phyloP scores from a whole-genome alignment of 805 yeast species.

The Kluyveromyces aestuarii region DNA sequence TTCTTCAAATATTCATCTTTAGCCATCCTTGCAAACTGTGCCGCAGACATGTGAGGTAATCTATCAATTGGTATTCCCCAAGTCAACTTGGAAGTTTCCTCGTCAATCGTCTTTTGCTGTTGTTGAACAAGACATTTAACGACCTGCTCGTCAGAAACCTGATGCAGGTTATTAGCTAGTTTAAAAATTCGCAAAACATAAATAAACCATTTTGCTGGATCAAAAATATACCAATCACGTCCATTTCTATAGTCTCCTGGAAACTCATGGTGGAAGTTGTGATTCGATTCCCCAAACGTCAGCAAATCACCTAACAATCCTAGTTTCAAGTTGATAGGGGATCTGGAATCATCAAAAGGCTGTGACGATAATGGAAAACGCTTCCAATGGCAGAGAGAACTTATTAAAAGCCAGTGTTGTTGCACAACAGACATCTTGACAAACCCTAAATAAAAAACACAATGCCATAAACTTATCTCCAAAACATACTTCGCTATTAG shows the following conservation, averaged over 20 bases:
- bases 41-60: constrained; percentile 58
- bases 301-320: constrained; percentile 44
- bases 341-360: constrained; percentile 64
- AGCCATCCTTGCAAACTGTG: constrained; percentile 36
- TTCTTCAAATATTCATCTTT: constrained; percentile 34
- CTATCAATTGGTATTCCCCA: constrained; percentile 94
- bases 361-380: constrained; percentile 44
- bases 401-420: constrained; percentile 68
- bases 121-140: constrained; percentile 72
- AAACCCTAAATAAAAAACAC: constrained; percentile 60
- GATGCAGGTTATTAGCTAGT: constrained; percentile 47
- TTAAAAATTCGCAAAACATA: constrained; percentile 35
- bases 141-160: constrained; percentile 39
- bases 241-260: constrained; percentile 84
- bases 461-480: constrained; percentile 70
- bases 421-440: constrained; percentile 64
- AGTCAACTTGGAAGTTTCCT: constrained; percentile 65
- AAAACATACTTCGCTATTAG: constrained; percentile 55
- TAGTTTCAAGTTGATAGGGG: constrained; percentile 55
- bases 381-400: constrained; percentile 71
- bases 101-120: constrained; percentile 71
- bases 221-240: constrained; percentile 62
- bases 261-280: constrained; percentile 92
- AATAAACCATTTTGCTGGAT: constrained; percentile 79
- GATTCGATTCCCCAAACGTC: constrained; percentile 86